These are phyloP conservation scores for Solanum hybrid DNA, from an alignment of 305 asterid genomes.

Conservation along the genomic window DNA sequence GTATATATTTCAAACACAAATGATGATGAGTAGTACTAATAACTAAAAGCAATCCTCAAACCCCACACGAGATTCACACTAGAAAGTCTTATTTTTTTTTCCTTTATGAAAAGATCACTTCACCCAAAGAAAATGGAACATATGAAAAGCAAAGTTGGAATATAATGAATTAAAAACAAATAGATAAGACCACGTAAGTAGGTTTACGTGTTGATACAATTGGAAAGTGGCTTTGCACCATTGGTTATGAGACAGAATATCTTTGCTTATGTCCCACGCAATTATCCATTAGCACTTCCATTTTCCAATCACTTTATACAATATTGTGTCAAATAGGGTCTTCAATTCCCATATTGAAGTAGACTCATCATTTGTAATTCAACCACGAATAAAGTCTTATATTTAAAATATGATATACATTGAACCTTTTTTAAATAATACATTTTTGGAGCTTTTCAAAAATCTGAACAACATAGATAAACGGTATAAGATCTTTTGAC, in stretches of 20 bases:
- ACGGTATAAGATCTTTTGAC: neutral
- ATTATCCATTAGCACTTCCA: neutral
- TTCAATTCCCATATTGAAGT: neutral
- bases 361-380: neutral
- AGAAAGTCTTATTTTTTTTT: neutral
- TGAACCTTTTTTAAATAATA: neutral
- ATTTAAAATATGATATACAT: too few relatives aligned
- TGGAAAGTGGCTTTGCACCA: conserved; percentile 14
- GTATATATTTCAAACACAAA: neutral
- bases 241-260: conserved; percentile 23
- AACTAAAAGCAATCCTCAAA: neutral
- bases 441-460: neutral
- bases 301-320: conserved; percentile 14
- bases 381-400: neutral
- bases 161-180: neutral
- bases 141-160: neutral
- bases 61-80: neutral
- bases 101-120: neutral
- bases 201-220: conserved; percentile 8
- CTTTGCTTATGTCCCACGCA: conserved; percentile 21
- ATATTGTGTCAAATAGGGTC: conserved; percentile 26
- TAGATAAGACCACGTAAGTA: conserved; percentile 23
- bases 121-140: neutral
- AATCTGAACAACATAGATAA: neutral
- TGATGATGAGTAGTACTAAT: neutral